These are phyloP conservation scores for Populus simonii DNA, from an alignment of 345 rosid genomes.

Conservation along the genomic window DNA sequence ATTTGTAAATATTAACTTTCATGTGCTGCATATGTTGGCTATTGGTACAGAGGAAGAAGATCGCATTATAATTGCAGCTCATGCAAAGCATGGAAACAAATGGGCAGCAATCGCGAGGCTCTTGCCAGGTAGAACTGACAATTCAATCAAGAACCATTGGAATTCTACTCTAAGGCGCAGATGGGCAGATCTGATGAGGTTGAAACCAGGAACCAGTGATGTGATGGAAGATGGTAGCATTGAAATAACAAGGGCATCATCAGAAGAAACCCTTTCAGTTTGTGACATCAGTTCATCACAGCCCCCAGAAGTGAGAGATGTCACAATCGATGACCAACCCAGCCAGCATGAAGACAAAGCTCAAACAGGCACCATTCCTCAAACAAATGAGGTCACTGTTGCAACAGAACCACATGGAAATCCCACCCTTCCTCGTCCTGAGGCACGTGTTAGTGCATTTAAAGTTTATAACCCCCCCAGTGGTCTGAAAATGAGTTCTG, in stretches of 20 bases:
- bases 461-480: constrained; percentile 46
- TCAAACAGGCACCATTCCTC: background rate
- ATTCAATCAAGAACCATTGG: constrained; percentile 94
- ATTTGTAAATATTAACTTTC: background rate
- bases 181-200: constrained; percentile 33
- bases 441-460: constrained; percentile 70
- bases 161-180: constrained; percentile 75
- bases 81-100: constrained; percentile 77
- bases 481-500: constrained; percentile 31
- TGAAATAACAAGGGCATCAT: constrained; percentile 46
- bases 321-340: constrained; percentile 23
- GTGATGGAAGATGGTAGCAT: constrained; percentile 32
- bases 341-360: constrained; percentile 24
- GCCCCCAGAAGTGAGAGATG: constrained; percentile 25
- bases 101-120: constrained; percentile 86
- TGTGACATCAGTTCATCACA: constrained; percentile 34
- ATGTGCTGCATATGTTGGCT: constrained; percentile 10
- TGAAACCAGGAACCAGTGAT: constrained; percentile 16
- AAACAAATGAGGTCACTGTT: constrained; percentile 27
- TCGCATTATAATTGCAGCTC: constrained; percentile 58
- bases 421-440: constrained; percentile 43
- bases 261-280: constrained; percentile 43
- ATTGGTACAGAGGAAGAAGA: constrained; percentile 77
- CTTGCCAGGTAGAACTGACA: constrained; percentile 81
- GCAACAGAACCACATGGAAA: constrained; percentile 21